Percentiles rank a stretch among this genome's conserved stretches.
phyloP scores from a whole-genome alignment of 768 basidiomycete species.

The Hygrocybe punicea region DNA sequence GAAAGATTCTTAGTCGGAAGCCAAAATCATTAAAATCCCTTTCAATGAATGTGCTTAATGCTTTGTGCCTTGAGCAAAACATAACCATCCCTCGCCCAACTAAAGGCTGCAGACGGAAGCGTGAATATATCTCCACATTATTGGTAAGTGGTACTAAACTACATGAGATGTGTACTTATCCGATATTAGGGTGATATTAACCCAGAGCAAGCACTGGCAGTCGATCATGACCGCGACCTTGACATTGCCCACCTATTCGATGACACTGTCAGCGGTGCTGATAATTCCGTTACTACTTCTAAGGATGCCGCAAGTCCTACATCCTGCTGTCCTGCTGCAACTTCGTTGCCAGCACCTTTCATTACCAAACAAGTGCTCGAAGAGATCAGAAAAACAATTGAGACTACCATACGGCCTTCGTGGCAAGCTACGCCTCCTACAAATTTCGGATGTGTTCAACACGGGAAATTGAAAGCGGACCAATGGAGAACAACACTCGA shows the following conservation, averaged over 20 bases:
- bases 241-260: too few species aligned
- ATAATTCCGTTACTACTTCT: slow-evolving; percentile 8
- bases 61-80: not conserved
- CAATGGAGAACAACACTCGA: slow-evolving; percentile 21
- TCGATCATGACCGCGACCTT: too few species aligned
- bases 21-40: not conserved
- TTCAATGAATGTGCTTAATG: not conserved
- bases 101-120: not conserved
- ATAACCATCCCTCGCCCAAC: not conserved
- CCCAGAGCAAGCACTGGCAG: too few species aligned
- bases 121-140: not conserved
- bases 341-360: not conserved
- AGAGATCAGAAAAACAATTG: slow-evolving; percentile 5
- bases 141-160: not conserved
- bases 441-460: slow-evolving; percentile 1
- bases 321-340: too few species aligned
- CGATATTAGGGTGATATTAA: too few species aligned
- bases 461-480: slow-evolving; percentile 27
- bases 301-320: not conserved
- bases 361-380: not conserved
- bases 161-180: too few species aligned
- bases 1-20: not conserved
- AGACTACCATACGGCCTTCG: slow-evolving; percentile 1
- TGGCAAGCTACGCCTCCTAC: slow-evolving; percentile 9
- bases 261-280: not conserved